Evolutionary conservation across 345 rosid genomes (phyloP), one percentile per base, ranked within the genome.

Genomic region (Acer saccharum): DNA sequence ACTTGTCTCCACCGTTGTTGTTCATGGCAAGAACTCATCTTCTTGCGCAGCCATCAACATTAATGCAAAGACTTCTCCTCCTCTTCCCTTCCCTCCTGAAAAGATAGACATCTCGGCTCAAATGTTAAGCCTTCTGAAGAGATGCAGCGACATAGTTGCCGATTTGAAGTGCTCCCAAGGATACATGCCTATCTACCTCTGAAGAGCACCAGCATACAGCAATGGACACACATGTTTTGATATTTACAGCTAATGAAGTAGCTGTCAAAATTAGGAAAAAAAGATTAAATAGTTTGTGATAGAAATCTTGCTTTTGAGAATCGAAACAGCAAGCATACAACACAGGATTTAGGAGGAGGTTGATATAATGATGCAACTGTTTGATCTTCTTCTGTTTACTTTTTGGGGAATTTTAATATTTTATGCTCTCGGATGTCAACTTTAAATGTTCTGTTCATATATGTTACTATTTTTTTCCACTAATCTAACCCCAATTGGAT

Each of bases 11-110:
- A 58, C 63, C 9, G 14, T 13, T 1, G 7, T 11, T 60, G 57
- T 61, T 61, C 76, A 21, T 9, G 20, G 29, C 9, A 54, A 39
- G 35, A 71, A 23, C 0, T 80, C 82, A 44, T 68, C 87, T 16
- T 23, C 84, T 65, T 68, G 72, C 79, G 81, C 78, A 81, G 80
- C 87, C 27, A 74, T 82, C 88, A 86, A 81, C 78, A 69, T 82
- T 81, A 81, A 82, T 86, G 80, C 84, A 76, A 83, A 84, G 79
- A 83, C 70, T 84, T 76, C 80, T 48, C 60, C 73, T 20, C 83
- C 86, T 44, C 65, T 81, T 41, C 83, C 74, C 52, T 81, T 86
- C 46, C 72, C 72, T 27, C 84, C 44, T n/a, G 48, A 35, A 60
- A 32, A 43, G 50, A 58, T 32, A 1, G 79, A 81, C 46, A 12